phyloP scores from a whole-genome alignment of 345 rosid species.

The Litchi chinensis region DNA sequence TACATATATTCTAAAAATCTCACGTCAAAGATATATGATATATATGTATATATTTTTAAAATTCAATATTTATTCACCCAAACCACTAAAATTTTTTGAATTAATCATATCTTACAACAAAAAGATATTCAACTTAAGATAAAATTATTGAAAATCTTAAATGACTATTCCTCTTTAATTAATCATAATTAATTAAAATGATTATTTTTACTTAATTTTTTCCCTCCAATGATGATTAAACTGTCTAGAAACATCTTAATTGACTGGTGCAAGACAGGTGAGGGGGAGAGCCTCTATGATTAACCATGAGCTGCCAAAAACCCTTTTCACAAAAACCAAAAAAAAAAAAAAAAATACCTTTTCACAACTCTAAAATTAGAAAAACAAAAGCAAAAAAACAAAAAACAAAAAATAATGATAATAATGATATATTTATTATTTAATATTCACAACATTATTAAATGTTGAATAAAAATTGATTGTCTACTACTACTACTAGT shows the following conservation, averaged over 20 bases:
- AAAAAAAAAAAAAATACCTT: background rate
- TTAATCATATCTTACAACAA: background rate
- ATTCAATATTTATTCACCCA: background rate
- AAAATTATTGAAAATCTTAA: too few species aligned
- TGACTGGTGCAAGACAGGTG: conserved; percentile 8
- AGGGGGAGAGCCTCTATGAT: background rate
- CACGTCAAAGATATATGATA: background rate
- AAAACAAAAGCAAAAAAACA: background rate
- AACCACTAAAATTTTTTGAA: background rate
- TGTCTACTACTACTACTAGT: background rate
- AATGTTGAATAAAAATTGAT: conserved; percentile 11
- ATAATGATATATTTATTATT: too few species aligned
- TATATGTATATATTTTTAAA: too few species aligned
- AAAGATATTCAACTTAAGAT: too few species aligned
- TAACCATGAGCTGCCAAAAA: conserved; percentile 11
- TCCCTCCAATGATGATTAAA: too few species aligned
- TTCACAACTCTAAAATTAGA: background rate
- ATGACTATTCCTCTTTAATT: too few species aligned
- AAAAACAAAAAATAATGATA: too few species aligned
- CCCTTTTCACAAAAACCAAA: background rate
- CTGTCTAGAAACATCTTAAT: background rate
- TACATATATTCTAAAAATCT: background rate
- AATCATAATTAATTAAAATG: background rate
- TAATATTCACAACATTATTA: background rate
- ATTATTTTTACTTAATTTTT: too few species aligned